These are phyloP conservation scores for Metschnikowia dekortorum DNA, from an alignment of 805 yeast species.

Conservation along the genomic window DNA sequence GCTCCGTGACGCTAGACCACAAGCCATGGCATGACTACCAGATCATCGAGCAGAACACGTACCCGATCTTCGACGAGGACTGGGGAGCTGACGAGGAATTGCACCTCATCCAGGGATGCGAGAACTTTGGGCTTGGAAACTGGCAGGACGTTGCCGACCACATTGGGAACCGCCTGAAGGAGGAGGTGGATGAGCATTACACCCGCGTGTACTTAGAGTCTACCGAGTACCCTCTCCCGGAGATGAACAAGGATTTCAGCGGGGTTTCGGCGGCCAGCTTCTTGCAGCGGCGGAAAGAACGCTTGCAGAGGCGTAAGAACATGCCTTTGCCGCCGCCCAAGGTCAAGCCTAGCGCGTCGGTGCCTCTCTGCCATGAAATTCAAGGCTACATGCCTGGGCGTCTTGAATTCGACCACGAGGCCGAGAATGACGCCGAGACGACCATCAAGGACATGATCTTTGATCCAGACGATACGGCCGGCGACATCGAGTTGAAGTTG, in stretches of 20 bases:
- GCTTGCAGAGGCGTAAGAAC: constrained; percentile 71
- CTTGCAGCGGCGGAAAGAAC: constrained; percentile 55
- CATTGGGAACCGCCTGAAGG: constrained; percentile 86
- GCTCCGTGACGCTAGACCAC: constrained; percentile 75
- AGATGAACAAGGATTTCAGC: constrained; percentile 64
- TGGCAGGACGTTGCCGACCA: constrained; percentile 99
- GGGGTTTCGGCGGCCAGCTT: constrained; percentile 64
- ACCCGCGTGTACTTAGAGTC: constrained; percentile 64
- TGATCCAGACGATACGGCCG: constrained; percentile 85
- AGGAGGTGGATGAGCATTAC: constrained; percentile 87
- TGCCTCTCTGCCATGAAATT: constrained; percentile 93
- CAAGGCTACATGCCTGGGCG: constrained; percentile 99
- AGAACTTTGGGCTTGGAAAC: constrained; percentile 86
- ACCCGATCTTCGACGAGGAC: constrained; percentile 81
- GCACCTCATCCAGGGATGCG: constrained; percentile 84
- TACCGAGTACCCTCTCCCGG: constrained; percentile 81
- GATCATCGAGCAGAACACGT: constrained; percentile 90
- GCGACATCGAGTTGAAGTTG: constrained; percentile 85
- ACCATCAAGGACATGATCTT: constrained; percentile 93
- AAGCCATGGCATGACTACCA: constrained; percentile 92
- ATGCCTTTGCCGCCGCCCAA: constrained; percentile 79
- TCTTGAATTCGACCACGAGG: constrained; percentile 92
- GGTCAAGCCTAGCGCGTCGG: constrained; percentile 84
- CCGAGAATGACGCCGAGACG: constrained; percentile 93
- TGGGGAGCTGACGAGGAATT: constrained; percentile 99